Conservation (phyloP, 805 yeast genomes). For the Wickerhamomyces alni region DNA sequence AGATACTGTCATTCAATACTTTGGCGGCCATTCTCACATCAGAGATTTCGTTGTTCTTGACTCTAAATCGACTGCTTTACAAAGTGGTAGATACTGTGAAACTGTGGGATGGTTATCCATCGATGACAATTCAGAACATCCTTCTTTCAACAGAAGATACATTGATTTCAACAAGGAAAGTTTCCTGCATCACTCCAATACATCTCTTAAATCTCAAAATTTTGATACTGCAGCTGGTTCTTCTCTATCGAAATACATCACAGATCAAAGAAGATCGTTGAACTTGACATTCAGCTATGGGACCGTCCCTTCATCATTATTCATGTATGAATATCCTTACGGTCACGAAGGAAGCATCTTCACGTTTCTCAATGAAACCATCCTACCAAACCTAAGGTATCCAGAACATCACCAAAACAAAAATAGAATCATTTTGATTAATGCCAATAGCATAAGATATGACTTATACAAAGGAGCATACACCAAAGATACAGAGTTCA, state of each 20-base stretch:
- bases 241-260: constrained; percentile 39
- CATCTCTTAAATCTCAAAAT: constrained; percentile 11
- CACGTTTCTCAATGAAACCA: constrained; percentile 47
- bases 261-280: constrained; percentile 38
- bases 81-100: constrained; percentile 90
- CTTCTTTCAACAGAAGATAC: constrained; percentile 53
- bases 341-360: constrained; percentile 53
- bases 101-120: constrained; percentile 86
- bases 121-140: constrained; percentile 11
- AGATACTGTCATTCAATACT: constrained; percentile 63
- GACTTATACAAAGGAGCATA: constrained; percentile 82
- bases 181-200: constrained; percentile 53
- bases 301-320: constrained; percentile 58
- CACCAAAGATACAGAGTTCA: constrained; percentile 72
- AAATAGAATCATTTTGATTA: constrained; percentile 56
- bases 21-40: constrained; percentile 94
- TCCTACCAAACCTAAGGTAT: constrained; percentile 43
- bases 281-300: constrained; percentile 56
- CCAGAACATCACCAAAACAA: constrained; percentile 2
- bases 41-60: constrained; percentile 77
- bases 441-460: constrained; percentile 85
- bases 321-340: constrained; percentile 61
- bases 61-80: constrained; percentile 63
- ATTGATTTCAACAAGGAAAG: constrained; percentile 77
- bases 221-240: constrained; percentile 56